phyloP scores from a whole-genome alignment of 352 stramenopile species.

The Globisporangium spinosum region DNA sequence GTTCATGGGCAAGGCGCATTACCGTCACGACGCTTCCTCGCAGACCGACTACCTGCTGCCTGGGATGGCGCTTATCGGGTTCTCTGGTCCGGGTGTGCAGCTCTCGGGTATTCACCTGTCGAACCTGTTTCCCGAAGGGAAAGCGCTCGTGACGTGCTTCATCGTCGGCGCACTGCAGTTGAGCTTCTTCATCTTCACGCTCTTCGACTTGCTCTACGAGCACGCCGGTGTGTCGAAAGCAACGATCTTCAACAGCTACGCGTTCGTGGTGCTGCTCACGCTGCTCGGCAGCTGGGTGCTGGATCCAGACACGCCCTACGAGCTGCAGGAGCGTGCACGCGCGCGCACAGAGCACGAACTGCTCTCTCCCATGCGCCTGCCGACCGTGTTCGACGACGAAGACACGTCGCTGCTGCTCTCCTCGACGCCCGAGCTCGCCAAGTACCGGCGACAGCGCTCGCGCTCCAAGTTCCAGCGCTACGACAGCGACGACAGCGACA shows the following conservation, averaged over 20 bases:
- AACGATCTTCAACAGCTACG: slow-evolving; percentile 52
- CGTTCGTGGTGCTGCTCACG: slow-evolving; percentile 42
- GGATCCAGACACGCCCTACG: slow-evolving; percentile 53
- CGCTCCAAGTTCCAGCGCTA: slow-evolving; percentile 22
- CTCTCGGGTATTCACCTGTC: slow-evolving; percentile 70
- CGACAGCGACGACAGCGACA: slow-evolving; percentile 22
- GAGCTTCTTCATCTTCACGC: slow-evolving; percentile 71
- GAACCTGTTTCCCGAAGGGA: slow-evolving; percentile 67
- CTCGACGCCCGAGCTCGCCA: slow-evolving; percentile 47
- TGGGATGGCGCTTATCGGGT: slow-evolving; percentile 60
- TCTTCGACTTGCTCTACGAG: slow-evolving; percentile 53
- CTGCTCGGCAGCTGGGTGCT: slow-evolving; percentile 49
- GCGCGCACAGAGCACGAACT: slow-evolving; percentile 34
- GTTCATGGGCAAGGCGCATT: slow-evolving; percentile 48
- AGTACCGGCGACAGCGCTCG: slow-evolving; percentile 23
- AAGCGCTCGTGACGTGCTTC: slow-evolving; percentile 62
- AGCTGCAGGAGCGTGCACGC: slow-evolving; percentile 7
- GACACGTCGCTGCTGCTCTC: slow-evolving; percentile 42
- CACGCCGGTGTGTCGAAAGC: slow-evolving; percentile 33
- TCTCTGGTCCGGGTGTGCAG: slow-evolving; percentile 62
- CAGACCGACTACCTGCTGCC: slow-evolving; percentile 46
- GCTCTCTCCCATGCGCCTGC: slow-evolving; percentile 54
- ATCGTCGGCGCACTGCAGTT: slow-evolving; percentile 69
- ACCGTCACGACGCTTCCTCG: slow-evolving; percentile 2
- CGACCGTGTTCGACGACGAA: slow-evolving; percentile 57